Conservation (phyloP, 1,284 basidiomycete genomes). For the Apiotrichum siamense region DNA sequence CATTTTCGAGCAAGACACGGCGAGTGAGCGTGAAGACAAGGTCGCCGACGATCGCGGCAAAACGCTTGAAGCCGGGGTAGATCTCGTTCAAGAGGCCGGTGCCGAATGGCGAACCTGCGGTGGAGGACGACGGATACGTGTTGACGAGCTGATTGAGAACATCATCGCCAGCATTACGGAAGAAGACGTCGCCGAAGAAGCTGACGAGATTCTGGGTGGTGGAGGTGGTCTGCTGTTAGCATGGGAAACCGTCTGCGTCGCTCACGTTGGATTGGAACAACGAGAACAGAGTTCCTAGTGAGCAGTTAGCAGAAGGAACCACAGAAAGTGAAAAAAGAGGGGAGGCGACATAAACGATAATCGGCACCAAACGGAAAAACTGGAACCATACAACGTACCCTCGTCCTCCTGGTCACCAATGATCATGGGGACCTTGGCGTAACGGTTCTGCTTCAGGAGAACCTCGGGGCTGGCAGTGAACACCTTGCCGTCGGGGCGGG, state of each 20-base stretch:
- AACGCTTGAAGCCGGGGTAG: constrained; percentile 19
- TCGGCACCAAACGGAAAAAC: too few species aligned
- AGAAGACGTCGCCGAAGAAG: constrained; percentile 25
- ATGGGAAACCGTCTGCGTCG: too few species aligned
- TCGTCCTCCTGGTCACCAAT: constrained; percentile 24
- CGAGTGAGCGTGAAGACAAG: constrained; percentile 14
- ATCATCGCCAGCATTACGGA: constrained; percentile 10
- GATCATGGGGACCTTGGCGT: constrained; percentile 17
- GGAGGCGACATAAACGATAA: too few species aligned
- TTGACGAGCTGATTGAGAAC: constrained; percentile 21
- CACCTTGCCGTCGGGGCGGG: constrained; percentile 54
- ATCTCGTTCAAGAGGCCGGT: constrained; percentile 15
- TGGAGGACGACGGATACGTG: constrained; percentile 23
- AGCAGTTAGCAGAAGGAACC: too few species aligned
- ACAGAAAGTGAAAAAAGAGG: too few species aligned
- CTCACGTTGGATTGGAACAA: too few species aligned
- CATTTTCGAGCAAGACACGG: constrained; percentile 8
- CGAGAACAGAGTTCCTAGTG: too few species aligned
- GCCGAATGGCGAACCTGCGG: constrained; percentile 20
- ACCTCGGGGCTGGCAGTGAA: constrained; percentile 48
- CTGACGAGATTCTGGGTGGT: constrained; percentile 11
- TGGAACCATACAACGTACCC: constrained; percentile 17
- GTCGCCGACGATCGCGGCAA: constrained; percentile 14
- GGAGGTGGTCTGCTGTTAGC: constrained; percentile 25
- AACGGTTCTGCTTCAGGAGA: constrained; percentile 4